Percentiles rank a stretch among this genome's conserved stretches.
These are phyloP conservation scores for Marchantia paleacea DNA, from an alignment of 225 moss, liverwort and hornwort genomes.

Conservation along the genomic window DNA sequence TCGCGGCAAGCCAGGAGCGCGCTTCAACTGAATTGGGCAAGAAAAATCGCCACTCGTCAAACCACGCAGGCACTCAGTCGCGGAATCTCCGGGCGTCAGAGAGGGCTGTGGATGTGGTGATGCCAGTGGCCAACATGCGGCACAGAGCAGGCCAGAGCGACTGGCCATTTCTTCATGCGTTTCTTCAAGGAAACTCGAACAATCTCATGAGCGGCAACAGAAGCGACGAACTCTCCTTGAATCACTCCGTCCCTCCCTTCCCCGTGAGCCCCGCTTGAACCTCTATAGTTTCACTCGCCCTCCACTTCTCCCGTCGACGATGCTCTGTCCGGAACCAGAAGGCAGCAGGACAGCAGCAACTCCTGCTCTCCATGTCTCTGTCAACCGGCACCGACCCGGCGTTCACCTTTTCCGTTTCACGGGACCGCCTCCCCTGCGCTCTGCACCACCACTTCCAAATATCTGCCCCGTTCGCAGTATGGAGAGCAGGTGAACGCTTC, in stretches of 20 bases:
- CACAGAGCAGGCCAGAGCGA: not conserved
- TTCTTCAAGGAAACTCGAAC: not conserved
- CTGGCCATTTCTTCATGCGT: conserved; percentile 17
- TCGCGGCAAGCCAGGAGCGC: not conserved
- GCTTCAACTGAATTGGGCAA: not conserved
- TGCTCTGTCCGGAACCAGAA: not conserved
- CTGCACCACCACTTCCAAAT: not conserved
- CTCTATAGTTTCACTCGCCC: not conserved
- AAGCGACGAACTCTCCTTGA: not conserved
- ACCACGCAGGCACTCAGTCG: not conserved
- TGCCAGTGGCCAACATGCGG: not conserved
- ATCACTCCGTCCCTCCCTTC: not conserved
- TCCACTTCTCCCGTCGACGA: not conserved
- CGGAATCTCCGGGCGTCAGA: not conserved
- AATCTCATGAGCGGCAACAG: no score
- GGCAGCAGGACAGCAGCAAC: not conserved
- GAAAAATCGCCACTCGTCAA: conserved; percentile 4
- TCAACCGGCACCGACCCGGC: conserved; percentile 17
- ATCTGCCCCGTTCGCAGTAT: not conserved
- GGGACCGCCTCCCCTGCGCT: not conserved
- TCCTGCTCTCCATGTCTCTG: conserved; percentile 5
- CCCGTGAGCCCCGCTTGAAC: not conserved
- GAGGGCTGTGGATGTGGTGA: not conserved
- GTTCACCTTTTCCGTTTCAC: conserved; percentile 11
- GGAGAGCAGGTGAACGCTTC: not conserved